Percentiles rank a stretch among this genome's conserved stretches.
phyloP scores from a whole-genome alignment of 441 rosid species.

The Metrosideros polymorpha region DNA sequence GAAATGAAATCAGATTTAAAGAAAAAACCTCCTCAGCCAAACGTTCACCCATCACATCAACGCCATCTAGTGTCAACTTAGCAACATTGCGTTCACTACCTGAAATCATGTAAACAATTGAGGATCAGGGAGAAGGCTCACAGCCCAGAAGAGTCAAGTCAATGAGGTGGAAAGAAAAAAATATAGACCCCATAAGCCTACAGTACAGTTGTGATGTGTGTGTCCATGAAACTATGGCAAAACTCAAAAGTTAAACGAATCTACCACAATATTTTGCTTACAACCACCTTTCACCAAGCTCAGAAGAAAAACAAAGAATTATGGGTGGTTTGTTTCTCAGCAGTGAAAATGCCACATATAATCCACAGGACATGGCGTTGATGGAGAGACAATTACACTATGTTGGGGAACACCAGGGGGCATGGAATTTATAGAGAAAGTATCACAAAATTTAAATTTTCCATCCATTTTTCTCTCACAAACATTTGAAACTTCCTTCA shows the following conservation, averaged over 20 bases:
- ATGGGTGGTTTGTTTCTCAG: neutral
- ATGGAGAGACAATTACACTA: neutral
- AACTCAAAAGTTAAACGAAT: neutral
- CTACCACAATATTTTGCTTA: neutral
- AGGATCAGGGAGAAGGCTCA: neutral
- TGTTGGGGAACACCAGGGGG: neutral
- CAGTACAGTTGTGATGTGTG: neutral
- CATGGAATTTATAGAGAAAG: neutral
- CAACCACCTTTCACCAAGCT: neutral
- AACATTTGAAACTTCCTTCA: neutral
- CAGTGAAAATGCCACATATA: neutral
- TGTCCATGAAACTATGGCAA: neutral
- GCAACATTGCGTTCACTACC: constrained; percentile 77
- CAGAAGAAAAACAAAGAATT: neutral
- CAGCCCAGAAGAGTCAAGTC: neutral
- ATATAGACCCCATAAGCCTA: neutral
- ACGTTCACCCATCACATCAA: constrained; percentile 97
- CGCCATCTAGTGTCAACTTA: constrained; percentile 72
- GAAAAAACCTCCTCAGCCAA: constrained; percentile 65
- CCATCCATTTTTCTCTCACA: neutral
- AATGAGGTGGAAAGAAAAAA: neutral
- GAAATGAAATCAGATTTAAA: neutral
- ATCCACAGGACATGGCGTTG: neutral
- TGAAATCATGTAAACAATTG: constrained; percentile 10
- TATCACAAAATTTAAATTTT: neutral